A percentile compares a stretch with the other conserved stretches of the same genome.
These are phyloP conservation scores for Stereum hirsutum DNA, from an alignment of 1,284 basidiomycete species.

Conservation along the genomic window DNA sequence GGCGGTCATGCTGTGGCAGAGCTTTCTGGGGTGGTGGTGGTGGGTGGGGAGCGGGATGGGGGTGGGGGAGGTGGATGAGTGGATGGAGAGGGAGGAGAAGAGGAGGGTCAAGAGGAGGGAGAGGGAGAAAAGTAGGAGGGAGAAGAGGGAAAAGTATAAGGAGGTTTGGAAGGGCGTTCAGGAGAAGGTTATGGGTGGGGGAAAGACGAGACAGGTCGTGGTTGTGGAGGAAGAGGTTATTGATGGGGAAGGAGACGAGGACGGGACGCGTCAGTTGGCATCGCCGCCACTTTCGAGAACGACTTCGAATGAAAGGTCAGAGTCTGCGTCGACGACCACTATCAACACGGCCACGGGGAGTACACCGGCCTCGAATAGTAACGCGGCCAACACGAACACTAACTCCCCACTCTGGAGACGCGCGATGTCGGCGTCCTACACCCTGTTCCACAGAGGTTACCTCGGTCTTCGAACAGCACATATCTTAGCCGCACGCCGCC, in stretches of 20 bases:
- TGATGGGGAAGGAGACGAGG: too few species aligned
- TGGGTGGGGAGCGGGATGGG: conserved; percentile 90
- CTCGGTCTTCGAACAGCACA: conserved; percentile 54
- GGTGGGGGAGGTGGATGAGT: conserved; percentile 53
- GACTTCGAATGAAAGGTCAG: too few species aligned
- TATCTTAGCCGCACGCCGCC: conserved; percentile 52
- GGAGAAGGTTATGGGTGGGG: conserved; percentile 13
- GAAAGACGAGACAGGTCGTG: too few species aligned
- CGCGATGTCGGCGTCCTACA: conserved; percentile 2
- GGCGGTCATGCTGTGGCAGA: conserved; percentile 89
- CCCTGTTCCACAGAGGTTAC: conserved; percentile 22
- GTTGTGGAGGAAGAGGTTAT: too few species aligned
- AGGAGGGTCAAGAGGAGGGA: conserved; percentile 37
- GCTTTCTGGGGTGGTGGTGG: conserved; percentile 93
- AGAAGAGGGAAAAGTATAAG: conserved; percentile 36
- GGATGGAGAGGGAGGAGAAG: conserved; percentile 49
- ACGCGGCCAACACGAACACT: not conserved
- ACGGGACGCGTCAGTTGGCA: too few species aligned
- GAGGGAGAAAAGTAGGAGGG: conserved; percentile 26
- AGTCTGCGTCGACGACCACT: not conserved
- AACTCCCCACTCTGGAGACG: conserved; percentile 1
- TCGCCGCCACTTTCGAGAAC: too few species aligned
- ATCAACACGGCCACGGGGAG: not conserved
- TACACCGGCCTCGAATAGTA: not conserved
- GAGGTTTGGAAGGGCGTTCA: conserved; percentile 46